These are phyloP conservation scores for Xylaria sp. DNA, from an alignment of 495 filamentous ascomycete species.

Conservation along the genomic window DNA sequence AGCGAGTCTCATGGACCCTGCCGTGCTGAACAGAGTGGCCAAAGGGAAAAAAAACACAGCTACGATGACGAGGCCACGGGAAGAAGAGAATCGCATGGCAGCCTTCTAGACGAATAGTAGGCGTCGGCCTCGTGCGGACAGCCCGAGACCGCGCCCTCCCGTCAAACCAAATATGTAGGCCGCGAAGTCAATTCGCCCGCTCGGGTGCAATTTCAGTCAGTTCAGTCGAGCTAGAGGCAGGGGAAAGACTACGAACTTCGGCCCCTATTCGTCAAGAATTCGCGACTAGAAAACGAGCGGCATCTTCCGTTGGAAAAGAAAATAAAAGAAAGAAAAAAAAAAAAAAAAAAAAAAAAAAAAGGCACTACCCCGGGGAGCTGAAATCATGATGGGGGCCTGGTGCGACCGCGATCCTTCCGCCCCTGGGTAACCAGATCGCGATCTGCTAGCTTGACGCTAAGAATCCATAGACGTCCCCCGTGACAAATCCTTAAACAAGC, in stretches of 20 bases:
- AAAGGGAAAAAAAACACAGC: background rate
- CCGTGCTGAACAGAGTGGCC: conserved; percentile 11
- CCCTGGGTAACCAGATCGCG: background rate
- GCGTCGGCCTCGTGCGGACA: background rate
- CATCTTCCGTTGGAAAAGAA: background rate
- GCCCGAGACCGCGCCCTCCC: background rate
- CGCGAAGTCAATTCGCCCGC: background rate
- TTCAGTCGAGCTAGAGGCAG: background rate
- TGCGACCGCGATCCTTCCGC: background rate
- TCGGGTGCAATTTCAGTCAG: background rate
- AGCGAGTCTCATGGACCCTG: background rate
- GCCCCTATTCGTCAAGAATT: background rate
- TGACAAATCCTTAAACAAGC: background rate
- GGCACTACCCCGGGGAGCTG: too few relatives aligned
- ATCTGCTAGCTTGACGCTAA: background rate
- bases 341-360: too few relatives aligned
- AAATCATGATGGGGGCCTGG: background rate
- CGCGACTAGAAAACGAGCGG: background rate
- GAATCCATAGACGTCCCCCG: background rate
- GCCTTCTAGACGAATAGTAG: background rate
- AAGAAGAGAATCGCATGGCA: background rate
- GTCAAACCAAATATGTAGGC: background rate
- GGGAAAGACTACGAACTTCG: background rate
- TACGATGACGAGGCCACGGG: background rate
- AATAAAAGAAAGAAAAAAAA: too few relatives aligned